Evolutionary conservation across 352 stramenopile species (phyloP).

Genomic region (Globisporangium viniferum): DNA sequence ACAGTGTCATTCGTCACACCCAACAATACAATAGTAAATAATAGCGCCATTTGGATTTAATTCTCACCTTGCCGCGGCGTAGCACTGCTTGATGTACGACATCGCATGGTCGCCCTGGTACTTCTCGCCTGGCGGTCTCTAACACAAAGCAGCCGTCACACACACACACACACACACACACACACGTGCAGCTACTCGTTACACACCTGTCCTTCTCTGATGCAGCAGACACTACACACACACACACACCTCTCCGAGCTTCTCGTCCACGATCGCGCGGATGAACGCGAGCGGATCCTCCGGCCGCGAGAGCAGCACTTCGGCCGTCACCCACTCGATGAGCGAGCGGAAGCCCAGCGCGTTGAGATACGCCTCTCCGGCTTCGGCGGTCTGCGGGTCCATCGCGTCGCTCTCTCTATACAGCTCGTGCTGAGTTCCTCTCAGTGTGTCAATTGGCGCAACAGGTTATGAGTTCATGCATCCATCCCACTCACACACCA

Average conservation of each 20-base stretch:
- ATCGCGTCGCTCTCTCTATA: constrained; percentile 19
- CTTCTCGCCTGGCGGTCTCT: constrained; percentile 47
- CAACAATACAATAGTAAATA: not conserved
- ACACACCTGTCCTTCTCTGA: not conserved
- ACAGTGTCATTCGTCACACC: not conserved
- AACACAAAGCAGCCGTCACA: not conserved
- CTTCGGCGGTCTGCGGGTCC: constrained; percentile 76
- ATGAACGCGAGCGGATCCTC: constrained; percentile 88
- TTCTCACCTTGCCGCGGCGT: constrained; percentile 68
- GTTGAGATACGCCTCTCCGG: constrained; percentile 84
- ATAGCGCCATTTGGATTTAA: not conserved
- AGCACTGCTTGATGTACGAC: constrained; percentile 86
- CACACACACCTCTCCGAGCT: constrained; percentile 59
- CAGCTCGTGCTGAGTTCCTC: not conserved
- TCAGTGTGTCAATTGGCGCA: not conserved
- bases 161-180: not conserved
- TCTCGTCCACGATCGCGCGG: constrained; percentile 74
- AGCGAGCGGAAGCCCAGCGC: constrained; percentile 87
- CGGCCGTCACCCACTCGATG: constrained; percentile 90
- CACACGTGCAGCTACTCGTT: not conserved
- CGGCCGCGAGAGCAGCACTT: constrained; percentile 77
- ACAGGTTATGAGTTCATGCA: not conserved
- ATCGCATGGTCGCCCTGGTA: constrained; percentile 81
- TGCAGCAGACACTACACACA: not conserved
- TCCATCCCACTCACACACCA: too few species aligned